phyloP scores from a whole-genome alignment of 176 grass and related monocot genomes.

The Triticum timopheevii region DNA sequence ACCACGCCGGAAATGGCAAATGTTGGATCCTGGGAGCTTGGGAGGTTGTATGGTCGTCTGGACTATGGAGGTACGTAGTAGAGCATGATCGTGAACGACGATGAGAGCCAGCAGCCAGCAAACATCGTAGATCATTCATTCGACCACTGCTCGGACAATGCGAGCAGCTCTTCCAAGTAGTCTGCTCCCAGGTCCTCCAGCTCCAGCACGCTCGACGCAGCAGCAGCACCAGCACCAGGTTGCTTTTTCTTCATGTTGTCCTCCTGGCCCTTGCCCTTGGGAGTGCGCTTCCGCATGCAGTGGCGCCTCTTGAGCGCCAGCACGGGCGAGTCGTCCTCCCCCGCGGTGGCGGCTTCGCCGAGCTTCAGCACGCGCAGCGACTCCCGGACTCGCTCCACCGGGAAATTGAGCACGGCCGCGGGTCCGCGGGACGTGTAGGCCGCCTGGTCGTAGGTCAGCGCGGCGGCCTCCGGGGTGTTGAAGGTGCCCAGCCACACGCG shows the following conservation, averaged over 20 bases:
- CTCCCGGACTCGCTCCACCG: no score
- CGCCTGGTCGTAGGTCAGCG: neutral
- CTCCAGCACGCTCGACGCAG: slow-evolving; percentile 29
- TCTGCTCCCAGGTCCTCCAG: slow-evolving; percentile 45
- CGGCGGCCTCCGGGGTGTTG: neutral
- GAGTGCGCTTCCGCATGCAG: slow-evolving; percentile 28
- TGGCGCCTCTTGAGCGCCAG: slow-evolving; percentile 49
- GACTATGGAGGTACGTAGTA: neutral
- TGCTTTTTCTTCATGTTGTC: neutral
- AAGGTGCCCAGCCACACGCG: slow-evolving; percentile 3
- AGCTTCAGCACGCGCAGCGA: neutral
- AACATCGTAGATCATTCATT: neutral
- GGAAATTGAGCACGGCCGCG: neutral
- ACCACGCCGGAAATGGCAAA: neutral
- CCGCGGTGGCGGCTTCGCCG: neutral
- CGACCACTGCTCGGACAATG: neutral
- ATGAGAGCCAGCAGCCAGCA: neutral
- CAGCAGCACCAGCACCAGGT: no score
- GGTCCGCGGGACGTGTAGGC: neutral
- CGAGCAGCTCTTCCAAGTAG: slow-evolving; percentile 55
- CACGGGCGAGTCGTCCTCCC: slow-evolving; percentile 24
- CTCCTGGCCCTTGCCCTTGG: slow-evolving; percentile 17
- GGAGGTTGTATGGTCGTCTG: neutral
- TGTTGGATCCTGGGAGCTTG: neutral
- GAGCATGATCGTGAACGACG: neutral